Evolutionary conservation across 805 yeast genomes (phyloP), one percentile per base, ranked within the genome.

Genomic region (Candida lessepsii): DNA sequence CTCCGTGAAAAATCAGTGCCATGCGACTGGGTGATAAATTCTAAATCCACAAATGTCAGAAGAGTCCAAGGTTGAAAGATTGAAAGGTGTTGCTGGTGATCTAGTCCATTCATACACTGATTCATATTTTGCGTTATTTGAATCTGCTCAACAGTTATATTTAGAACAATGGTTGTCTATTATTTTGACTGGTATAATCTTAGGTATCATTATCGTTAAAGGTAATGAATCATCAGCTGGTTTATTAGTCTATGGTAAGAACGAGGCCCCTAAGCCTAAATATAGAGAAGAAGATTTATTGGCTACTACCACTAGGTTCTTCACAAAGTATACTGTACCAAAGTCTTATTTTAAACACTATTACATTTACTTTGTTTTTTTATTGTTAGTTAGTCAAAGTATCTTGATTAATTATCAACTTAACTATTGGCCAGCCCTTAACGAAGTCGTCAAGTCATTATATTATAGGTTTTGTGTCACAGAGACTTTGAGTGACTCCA

Each of bases 321-420:
- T 65, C 1, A 45, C 57, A 8, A 52, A 54, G 8, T 40, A 67
- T 10, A 76, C 78, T 9, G 82, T 83, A 0, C 86, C 88, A 0
- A 84, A 82, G 52, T 47, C 70, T 9, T 78, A 72, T 71, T 85
- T 85, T 51, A 51, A 63, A 2, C 88, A 84, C 51, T 85, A 79
- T 49, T 85, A 85, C 56, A 42, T 75, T 4, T 35, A 76, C 13
- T 71, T 80, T 13, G 50, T 68, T 1, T 19, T 56, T 0, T 31
- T 25, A 31, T 25, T 29, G 40, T 18, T 38, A 31, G 14, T 39
- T 30, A 19, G 16, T 17, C 26, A 39, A 13, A 29, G 27, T 8
- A 17, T 42, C 2, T 23, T 25, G 2, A 27, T 39, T 33, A 44
- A 38, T 21, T 37, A 33, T 24, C n/a, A 41, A 13, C 17, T 21